Base-by-base conservation (phyloP, 1,139 yeast species). In the Yamadazyma blattariae region DNA sequence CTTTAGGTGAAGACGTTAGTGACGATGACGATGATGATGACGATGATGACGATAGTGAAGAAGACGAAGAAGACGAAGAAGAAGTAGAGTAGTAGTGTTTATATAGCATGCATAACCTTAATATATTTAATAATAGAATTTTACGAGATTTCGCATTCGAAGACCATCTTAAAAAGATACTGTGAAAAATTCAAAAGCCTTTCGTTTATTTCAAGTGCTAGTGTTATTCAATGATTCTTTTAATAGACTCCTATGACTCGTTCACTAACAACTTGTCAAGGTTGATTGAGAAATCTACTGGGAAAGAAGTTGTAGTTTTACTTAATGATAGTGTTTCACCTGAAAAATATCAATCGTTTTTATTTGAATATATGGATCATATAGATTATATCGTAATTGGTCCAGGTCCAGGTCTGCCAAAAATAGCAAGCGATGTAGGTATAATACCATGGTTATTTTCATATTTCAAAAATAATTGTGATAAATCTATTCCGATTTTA, bases 391-490 rank as follows among this genome's bases (percentile, higher is more conserved):
- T 94, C 4, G 80, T 92, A 0, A 72, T 92, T 11, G 98, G 98
- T 0, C 99, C 99, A 0, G 99, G 99, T 0, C 99, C 99, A 0
- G 99, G 99, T 0, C 79, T 85, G 47, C 98, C 98, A 0, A 61
- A 64, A 2, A 71, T 64, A 28, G 55, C 69, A 0, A 44, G 55
- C 1, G 97, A 90, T 52, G 78, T 85, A 17, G 97, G 97, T 1
- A 71, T 89, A 5, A 74, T 89, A n/a, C 75, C 78, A 4, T 68
- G 71, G 51, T 48, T 86, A 16, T 74, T 59, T 37, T 51, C 50
- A 35, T 57, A 51, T 28, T 64, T 54, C 37, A 50, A 54, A 7
- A 30, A 43, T 1, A 36, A 47, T 17, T 41, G 51, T 0, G 37
- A 19, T 2, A 31, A 36, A 5, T 43, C 52, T 0, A 59, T 85